Conservation (phyloP, 768 basidiomycete species). For the Phlebiopsis flavidoalba region DNA sequence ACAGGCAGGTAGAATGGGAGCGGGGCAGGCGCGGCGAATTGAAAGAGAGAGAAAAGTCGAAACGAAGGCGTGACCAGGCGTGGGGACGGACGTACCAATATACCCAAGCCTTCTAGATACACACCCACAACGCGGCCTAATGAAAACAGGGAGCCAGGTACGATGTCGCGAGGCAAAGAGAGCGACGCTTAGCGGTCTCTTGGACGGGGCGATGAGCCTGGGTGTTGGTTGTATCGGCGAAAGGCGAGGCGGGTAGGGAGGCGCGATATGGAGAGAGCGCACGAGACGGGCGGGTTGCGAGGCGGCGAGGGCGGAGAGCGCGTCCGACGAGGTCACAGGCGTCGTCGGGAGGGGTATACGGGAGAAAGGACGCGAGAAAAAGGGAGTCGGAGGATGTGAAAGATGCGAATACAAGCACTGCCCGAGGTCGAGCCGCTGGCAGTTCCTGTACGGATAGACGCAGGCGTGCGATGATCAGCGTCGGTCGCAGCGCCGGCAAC, state of each 20-base stretch:
- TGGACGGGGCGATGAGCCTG: no score
- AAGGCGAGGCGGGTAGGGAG: not conserved
- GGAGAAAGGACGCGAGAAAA: not conserved
- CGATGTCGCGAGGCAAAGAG: no score
- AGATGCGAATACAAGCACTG: not conserved
- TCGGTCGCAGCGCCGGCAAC: not conserved
- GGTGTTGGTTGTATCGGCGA: no score
- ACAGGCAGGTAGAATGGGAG: not conserved
- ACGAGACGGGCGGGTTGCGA: not conserved
- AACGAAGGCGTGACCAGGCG: not conserved
- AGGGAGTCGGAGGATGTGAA: not conserved
- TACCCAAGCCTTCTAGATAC: conserved; percentile 1
- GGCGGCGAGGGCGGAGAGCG: not conserved
- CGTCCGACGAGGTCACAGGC: not conserved
- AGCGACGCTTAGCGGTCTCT: no score
- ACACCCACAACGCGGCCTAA: not conserved
- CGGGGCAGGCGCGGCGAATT: not conserved
- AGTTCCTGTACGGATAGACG: not conserved
- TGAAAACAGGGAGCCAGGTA: not conserved
- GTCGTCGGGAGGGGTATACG: not conserved
- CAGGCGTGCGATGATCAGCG: not conserved
- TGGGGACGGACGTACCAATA: not conserved
- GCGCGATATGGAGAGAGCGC: not conserved
- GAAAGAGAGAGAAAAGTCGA: not conserved
- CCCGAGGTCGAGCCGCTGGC: not conserved